Evolutionary conservation across 768 basidiomycete species (phyloP).

Genomic region (Tulasnella sp.): DNA sequence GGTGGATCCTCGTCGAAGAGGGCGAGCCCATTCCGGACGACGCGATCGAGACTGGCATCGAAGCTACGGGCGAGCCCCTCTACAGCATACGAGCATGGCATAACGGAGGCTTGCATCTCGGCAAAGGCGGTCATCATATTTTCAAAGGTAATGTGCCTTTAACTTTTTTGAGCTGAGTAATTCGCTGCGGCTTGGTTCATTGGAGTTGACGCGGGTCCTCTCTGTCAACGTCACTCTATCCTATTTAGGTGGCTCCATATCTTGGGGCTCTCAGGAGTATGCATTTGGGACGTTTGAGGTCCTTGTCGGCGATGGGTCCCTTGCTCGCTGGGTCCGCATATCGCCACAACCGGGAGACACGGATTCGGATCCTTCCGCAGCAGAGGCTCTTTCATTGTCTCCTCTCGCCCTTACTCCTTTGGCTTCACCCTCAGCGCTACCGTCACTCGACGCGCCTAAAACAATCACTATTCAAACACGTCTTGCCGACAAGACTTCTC

Average conservation of each 20-base stretch:
- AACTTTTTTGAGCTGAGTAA: neutral
- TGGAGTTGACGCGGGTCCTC: neutral
- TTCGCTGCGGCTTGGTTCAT: neutral
- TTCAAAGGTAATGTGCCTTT: neutral
- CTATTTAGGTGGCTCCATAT: constrained; percentile 19
- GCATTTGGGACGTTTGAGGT: constrained; percentile 22
- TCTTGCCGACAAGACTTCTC: neutral
- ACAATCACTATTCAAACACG: neutral
- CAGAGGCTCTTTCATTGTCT: constrained; percentile 17
- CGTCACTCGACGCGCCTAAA: neutral
- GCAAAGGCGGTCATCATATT: constrained; percentile 18
- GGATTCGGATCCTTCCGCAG: constrained; percentile 22
- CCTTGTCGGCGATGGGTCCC: constrained; percentile 21
- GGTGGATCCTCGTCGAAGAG: constrained; percentile 24
- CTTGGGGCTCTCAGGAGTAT: constrained; percentile 23
- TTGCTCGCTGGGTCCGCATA: constrained; percentile 17
- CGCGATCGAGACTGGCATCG: constrained; percentile 23
- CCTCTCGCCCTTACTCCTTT: constrained; percentile 17
- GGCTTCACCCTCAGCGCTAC: neutral
- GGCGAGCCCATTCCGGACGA: constrained; percentile 19
- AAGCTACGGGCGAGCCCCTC: constrained; percentile 19
- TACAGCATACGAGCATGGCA: constrained; percentile 23
- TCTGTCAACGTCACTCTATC: neutral
- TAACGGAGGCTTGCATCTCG: constrained; percentile 23
- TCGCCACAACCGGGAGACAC: neutral